Evolutionary conservation across 169 alveolate species (phyloP), one percentile per base, ranked within the genome.

Genomic region (Cryptosporidium meleagridis): DNA sequence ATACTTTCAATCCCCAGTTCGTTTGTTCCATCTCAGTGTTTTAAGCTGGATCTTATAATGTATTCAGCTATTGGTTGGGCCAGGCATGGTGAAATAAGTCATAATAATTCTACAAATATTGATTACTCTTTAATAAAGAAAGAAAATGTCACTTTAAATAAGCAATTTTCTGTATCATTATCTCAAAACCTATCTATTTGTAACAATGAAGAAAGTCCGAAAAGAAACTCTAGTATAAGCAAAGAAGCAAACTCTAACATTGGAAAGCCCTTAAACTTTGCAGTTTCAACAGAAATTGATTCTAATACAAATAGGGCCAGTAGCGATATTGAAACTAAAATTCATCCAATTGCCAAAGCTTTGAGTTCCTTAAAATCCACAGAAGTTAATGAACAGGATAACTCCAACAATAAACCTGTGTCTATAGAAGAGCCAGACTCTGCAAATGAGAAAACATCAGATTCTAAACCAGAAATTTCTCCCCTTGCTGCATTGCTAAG

Each of bases 61-160:
- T 80, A 80, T 80, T 80, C 89, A 14, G 62, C 67, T 44, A 80
- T 80, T 9, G 62, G 68, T 26, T 62, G 89, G 75, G 59, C 75
- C 31, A 62, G 89, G 26, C 16, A 41, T 41, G 33, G 23, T 23
- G 87, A 65, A 65, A 33, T 16, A 21, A 55, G 23, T 55, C 67
- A 21, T 6, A 12, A 48, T 21, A 0, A n/a, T 6, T 21, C 35
- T 55, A 55, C 29, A 26, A 4, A 23, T 18, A 2, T 2, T 26
- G 41, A 73, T 29, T 33, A 55, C 10, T 33, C 23, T 73, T 7
- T 9, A 23, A 9, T 12, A 69, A 69, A 37, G 23, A 45, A 21
- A 21, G 52, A 67, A 67, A 67, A 67, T 33, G 33, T 67, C 12
- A 67, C 0, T 67, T n/a, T 21, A 37, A 39, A 67, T 31, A 67